Evolutionary conservation across 2,329 filamentous ascomycete genomes (phyloP), one percentile per base, ranked within the genome.

Genomic region (Lachnellula hyalina): DNA sequence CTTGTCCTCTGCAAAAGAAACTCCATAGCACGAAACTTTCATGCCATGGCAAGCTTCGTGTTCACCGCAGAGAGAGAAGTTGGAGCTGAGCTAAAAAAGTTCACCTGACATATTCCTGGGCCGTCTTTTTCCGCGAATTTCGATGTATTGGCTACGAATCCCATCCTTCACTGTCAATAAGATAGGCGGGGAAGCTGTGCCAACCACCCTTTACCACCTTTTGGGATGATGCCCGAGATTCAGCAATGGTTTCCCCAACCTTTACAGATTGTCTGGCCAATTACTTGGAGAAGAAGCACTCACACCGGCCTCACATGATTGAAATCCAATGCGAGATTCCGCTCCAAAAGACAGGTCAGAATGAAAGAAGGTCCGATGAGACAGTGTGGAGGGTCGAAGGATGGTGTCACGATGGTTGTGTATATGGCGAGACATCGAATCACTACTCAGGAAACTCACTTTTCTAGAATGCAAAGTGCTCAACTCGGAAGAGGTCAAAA

Each of bases 301-400:
- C 63, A 67, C 61, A 67, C 63, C 38, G 34, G 46, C 36, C 62
- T 68, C 66, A 67, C 64, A 66, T 68, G 66, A 68, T 49, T 62
- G 52, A 61, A 62, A 47, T 52, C 47, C 60, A 51, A 65, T 68
- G 66, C 66, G 64, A 56, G 62, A 55, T 61, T 57, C 62, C 63
- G 58, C 40, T 23, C 51, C 25, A 52, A 38, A 28, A 56, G 56
- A 58, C 49, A 60, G 57, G 55, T 61, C 55, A 56, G 42, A 38
- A 28, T 41, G 54, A 47, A 44, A 60, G 56, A 59, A 60, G 60
- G 56, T 59, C 61, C 54, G 55, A 57, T 49, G 52, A 21, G 41
- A 36, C 50, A 58, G 53, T 49, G 32, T 45, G 49, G 54, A 57
- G 21, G 32, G 40, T 44, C 41, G 32, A 49, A 49, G 32, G 46